Evolutionary conservation across 2,329 filamentous ascomycete species (phyloP).

Genomic region (Stemphylium lycopersici): DNA sequence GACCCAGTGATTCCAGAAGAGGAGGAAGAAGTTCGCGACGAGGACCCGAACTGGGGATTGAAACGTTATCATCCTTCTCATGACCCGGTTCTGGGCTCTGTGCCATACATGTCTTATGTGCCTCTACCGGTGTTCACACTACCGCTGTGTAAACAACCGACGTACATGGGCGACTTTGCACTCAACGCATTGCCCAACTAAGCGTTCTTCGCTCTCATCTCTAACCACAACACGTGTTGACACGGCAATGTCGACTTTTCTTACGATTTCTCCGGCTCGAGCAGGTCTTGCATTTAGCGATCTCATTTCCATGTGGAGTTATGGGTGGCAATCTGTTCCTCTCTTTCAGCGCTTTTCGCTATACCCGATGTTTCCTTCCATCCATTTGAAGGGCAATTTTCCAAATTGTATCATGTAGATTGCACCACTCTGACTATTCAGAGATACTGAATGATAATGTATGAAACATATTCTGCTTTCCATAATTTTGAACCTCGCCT

Average conservation of each 20-base stretch:
- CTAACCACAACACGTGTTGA: not conserved
- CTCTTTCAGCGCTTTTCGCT: not conserved
- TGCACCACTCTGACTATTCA: conserved; percentile 8
- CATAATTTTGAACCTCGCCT: not conserved
- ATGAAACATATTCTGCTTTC: not conserved
- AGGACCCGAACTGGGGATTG: conserved; percentile 36
- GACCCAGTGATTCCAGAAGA: conserved; percentile 21
- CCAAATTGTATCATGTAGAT: conserved; percentile 3
- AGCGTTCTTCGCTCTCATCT: not conserved
- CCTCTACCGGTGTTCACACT: conserved; percentile 21
- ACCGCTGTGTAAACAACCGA: conserved; percentile 28
- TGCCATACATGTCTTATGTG: conserved; percentile 36
- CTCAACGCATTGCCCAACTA: conserved; percentile 24
- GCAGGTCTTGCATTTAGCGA: conserved; percentile 7
- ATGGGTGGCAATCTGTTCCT: conserved; percentile 3
- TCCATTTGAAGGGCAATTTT: conserved; percentile 1
- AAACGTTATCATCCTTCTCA: conserved; percentile 27
- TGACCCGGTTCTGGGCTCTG: conserved; percentile 28
- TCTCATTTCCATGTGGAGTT: not conserved
- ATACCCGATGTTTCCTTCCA: not conserved
- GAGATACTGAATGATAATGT: conserved; percentile 16
- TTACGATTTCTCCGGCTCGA: conserved; percentile 6
- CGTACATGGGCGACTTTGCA: conserved; percentile 28
- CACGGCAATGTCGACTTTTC: not conserved
- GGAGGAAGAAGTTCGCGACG: conserved; percentile 23